phyloP scores from a whole-genome alignment of 768 basidiomycete species.

The Clitopilus hobsonii region DNA sequence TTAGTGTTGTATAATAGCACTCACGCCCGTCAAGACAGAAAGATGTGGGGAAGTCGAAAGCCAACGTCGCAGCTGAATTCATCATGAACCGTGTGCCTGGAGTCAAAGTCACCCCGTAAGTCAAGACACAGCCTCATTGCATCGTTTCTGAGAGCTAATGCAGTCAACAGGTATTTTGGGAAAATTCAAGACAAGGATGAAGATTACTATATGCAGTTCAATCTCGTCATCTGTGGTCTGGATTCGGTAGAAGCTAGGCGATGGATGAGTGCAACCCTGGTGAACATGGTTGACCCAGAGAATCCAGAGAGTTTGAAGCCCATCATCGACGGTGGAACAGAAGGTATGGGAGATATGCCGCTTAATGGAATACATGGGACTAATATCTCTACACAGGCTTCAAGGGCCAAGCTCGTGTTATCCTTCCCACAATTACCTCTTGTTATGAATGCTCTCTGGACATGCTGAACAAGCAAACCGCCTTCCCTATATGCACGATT shows the following conservation, averaged over 20 bases:
- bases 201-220: conserved; percentile 94
- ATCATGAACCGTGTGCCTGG: conserved; percentile 96
- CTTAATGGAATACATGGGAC: background rate
- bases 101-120: conserved; percentile 94
- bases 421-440: conserved; percentile 89
- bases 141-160: background rate
- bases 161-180: conserved; percentile 70
- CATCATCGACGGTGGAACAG: conserved; percentile 96
- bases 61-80: conserved; percentile 90
- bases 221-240: conserved; percentile 93
- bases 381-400: conserved; percentile 57
- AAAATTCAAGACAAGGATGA: conserved; percentile 98
- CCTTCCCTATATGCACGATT: conserved; percentile 98
- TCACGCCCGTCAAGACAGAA: conserved; percentile 47
- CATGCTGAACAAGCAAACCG: conserved; percentile 96
- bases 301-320: conserved; percentile 93
- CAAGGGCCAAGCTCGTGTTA: conserved; percentile 97
- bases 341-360: conserved; percentile 50
- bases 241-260: conserved; percentile 96
- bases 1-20: background rate
- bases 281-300: conserved; percentile 91
- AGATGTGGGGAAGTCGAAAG: conserved; percentile 94
- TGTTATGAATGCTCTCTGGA: conserved; percentile 99
- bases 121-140: conserved; percentile 10
- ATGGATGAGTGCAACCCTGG: conserved; percentile 98